These are phyloP conservation scores for Termitomyces sp. DNA, from an alignment of 768 basidiomycete species.

Conservation along the genomic window DNA sequence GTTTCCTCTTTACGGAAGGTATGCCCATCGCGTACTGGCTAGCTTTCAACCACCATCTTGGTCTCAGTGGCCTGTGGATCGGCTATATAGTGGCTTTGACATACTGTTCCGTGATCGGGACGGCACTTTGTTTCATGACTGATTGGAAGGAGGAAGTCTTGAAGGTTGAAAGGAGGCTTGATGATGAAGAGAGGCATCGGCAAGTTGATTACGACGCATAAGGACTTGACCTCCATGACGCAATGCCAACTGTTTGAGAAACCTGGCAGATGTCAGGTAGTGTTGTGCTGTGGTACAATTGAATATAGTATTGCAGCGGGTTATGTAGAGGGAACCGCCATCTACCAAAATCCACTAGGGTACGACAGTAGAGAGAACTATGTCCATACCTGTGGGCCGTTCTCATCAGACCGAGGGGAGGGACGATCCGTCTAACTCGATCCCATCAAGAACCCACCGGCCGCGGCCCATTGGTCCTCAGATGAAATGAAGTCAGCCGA, in stretches of 20 bases:
- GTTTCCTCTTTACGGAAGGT: slow-evolving; percentile 23
- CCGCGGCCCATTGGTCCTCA: no score
- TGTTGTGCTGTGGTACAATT: neutral
- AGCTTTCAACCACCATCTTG: slow-evolving; percentile 39
- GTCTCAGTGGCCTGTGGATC: slow-evolving; percentile 59
- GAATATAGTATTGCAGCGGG: neutral
- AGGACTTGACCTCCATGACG: neutral
- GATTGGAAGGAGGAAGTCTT: slow-evolving; percentile 50
- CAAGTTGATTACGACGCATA: neutral
- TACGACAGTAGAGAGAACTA: no score
- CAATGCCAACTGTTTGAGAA: neutral
- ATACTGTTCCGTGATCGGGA: slow-evolving; percentile 34
- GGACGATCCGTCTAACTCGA: no score
- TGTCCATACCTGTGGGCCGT: no score
- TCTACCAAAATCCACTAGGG: no score
- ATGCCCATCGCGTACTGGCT: slow-evolving; percentile 62
- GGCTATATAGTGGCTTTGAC: slow-evolving; percentile 50
- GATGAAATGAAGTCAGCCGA: no score
- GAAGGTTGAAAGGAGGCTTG: slow-evolving; percentile 25
- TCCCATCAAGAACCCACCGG: no score
- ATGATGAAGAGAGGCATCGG: slow-evolving; percentile 2
- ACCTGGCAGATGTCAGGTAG: neutral
- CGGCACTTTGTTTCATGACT: slow-evolving; percentile 34
- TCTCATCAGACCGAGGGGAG: no score
- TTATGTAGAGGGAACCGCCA: no score